Conservation (phyloP, 345 rosid species). For the Camelina neglecta region DNA sequence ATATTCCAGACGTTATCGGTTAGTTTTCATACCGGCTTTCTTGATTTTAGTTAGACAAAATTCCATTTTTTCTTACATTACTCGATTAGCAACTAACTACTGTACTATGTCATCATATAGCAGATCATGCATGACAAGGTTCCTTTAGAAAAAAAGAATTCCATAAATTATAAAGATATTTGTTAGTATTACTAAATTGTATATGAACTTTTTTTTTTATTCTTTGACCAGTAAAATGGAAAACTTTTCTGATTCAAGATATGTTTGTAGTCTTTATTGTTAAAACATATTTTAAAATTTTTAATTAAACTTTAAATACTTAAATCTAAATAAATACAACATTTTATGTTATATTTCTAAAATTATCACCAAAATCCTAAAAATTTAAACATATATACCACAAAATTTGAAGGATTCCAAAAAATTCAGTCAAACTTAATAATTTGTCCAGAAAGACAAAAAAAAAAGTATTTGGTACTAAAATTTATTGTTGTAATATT, state of each 20-base stretch:
- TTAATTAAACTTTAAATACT: neutral
- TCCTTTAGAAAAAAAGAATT: neutral
- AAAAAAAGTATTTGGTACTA: neutral
- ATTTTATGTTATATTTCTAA: neutral
- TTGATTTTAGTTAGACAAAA: neutral
- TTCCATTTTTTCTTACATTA: neutral
- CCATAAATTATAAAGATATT: neutral
- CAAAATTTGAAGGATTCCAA: neutral
- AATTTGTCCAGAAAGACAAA: neutral
- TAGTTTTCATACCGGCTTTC: conserved; percentile 15
- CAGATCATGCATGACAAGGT: neutral
- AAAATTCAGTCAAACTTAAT: neutral
- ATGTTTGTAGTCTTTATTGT: neutral
- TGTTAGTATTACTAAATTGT: neutral
- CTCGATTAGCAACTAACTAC: conserved; percentile 3
- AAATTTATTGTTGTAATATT: neutral
- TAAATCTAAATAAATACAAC: neutral
- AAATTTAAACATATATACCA: neutral
- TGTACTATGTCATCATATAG: neutral
- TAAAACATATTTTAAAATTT: neutral
- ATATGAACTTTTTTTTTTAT: neutral
- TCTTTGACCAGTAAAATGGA: neutral
- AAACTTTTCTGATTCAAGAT: neutral
- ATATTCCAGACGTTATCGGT: conserved; percentile 58
- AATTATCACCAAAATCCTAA: neutral